Evolutionary conservation across 2,329 filamentous ascomycete species (phyloP).

Genomic region (Pseudogymnoascus sp.): DNA sequence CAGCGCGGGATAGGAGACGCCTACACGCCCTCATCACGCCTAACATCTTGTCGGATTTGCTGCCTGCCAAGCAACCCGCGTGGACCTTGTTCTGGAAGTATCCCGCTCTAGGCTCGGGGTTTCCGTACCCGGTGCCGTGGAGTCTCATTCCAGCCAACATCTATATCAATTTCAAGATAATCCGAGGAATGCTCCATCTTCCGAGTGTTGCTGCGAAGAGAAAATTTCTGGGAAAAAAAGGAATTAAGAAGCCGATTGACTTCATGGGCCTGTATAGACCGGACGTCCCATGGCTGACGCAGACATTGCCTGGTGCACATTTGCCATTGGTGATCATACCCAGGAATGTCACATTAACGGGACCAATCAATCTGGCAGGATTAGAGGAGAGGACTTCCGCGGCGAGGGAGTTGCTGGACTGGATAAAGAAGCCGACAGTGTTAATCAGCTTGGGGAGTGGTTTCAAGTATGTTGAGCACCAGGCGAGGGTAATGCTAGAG

Average conservation of each 20-base stretch:
- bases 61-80: conserved; percentile 32
- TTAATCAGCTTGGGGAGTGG: conserved; percentile 42
- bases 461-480: conserved; percentile 16
- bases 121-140: conserved; percentile 39
- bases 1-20: conserved; percentile 30
- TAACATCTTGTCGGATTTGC: conserved; percentile 37
- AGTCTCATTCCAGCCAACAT: conserved; percentile 36
- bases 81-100: conserved; percentile 31
- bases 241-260: not conserved
- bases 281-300: conserved; percentile 23
- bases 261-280: conserved; percentile 25
- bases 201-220: not conserved
- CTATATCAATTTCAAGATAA: conserved; percentile 13
- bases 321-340: conserved; percentile 34
- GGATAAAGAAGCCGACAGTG: conserved; percentile 38
- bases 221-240: not conserved
- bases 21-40: conserved; percentile 36
- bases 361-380: conserved; percentile 36
- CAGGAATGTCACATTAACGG: conserved; percentile 35
- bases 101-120: conserved; percentile 34
- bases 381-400: conserved; percentile 16
- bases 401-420: conserved; percentile 34
- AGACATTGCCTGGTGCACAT: conserved; percentile 20
- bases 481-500: conserved; percentile 33
- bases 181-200: conserved; percentile 23